phyloP scores from a whole-genome alignment of 768 basidiomycete genomes.

The Hericium erinaceus region DNA sequence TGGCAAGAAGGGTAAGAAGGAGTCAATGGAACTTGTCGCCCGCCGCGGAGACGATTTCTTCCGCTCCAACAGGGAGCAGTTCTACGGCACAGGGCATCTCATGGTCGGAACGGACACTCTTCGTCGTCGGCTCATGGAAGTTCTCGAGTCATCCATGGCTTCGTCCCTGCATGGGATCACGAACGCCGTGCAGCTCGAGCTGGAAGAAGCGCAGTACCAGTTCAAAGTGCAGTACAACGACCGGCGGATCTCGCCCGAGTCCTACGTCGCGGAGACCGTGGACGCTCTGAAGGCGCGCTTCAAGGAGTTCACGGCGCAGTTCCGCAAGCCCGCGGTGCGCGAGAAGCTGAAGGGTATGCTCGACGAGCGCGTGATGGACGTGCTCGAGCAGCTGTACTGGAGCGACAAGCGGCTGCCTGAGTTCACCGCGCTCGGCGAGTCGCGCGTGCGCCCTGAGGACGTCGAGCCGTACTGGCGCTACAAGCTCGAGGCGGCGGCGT shows the following conservation, averaged over 20 bases:
- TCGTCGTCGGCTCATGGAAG: constrained; percentile 88
- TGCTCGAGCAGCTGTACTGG: constrained; percentile 97
- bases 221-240: constrained; percentile 99
- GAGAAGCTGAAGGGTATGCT: constrained; percentile 85
- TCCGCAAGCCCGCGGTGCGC: constrained; percentile 84
- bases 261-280: constrained; percentile 96
- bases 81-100: constrained; percentile 50
- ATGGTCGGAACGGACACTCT: constrained; percentile 92
- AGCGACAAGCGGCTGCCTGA: constrained; percentile 79
- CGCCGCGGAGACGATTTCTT: constrained; percentile 66
- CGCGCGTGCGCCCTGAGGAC: constrained; percentile 60
- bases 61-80: constrained; percentile 48
- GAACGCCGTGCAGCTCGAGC: constrained; percentile 93
- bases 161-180: constrained; percentile 92
- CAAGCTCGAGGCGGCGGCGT: constrained; percentile 91
- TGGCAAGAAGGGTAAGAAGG: constrained; percentile 43
- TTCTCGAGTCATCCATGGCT: constrained; percentile 96
- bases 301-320: constrained; percentile 75
- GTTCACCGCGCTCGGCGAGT: constrained; percentile 62
- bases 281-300: constrained; percentile 87
- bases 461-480: constrained; percentile 91
- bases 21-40: constrained; percentile 39
- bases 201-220: constrained; percentile 95
- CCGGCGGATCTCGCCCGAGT: constrained; percentile 87
- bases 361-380: constrained; percentile 95